Conservation (phyloP, 2,329 filamentous ascomycete genomes). For the Alternaria arbusti region DNA sequence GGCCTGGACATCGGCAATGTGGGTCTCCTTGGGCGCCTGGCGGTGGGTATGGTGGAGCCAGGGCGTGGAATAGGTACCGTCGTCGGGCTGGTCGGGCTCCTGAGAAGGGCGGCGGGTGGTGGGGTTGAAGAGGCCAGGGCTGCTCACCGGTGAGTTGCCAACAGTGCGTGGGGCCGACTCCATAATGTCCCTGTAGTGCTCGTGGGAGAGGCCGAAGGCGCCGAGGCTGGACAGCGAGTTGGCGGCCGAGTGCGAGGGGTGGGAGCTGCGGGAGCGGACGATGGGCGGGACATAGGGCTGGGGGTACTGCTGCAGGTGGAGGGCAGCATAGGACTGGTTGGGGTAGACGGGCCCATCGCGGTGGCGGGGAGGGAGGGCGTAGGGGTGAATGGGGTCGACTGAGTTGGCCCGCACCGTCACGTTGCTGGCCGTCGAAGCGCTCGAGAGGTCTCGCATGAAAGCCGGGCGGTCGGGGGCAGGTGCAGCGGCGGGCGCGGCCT, state of each 20-base stretch:
- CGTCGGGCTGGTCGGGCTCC: slow-evolving; percentile 36
- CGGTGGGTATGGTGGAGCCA: slow-evolving; percentile 58
- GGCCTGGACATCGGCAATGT: slow-evolving; percentile 88
- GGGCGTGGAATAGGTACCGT: slow-evolving; percentile 56
- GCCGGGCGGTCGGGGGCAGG: slow-evolving; percentile 43
- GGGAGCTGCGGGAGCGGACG: slow-evolving; percentile 50
- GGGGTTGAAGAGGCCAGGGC: slow-evolving; percentile 56
- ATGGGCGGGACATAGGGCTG: slow-evolving; percentile 45
- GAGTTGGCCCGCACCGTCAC: slow-evolving; percentile 49
- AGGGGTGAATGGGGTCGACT: slow-evolving; percentile 29
- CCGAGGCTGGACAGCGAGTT: slow-evolving; percentile 50
- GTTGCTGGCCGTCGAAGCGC: slow-evolving; percentile 51
- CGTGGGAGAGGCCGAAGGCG: slow-evolving; percentile 46
- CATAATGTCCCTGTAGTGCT: slow-evolving; percentile 42
- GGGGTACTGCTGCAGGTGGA: slow-evolving; percentile 56
- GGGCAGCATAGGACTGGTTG: slow-evolving; percentile 58
- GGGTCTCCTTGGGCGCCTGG: slow-evolving; percentile 68
- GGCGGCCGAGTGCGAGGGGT: slow-evolving; percentile 49
- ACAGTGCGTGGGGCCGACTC: slow-evolving; percentile 51
- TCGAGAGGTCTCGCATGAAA: slow-evolving; percentile 51
- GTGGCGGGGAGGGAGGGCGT: slow-evolving; percentile 21
- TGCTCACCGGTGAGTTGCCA: slow-evolving; percentile 55
- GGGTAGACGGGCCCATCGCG: slow-evolving; percentile 52
- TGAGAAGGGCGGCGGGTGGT: slow-evolving; percentile 37
- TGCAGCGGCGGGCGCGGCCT: slow-evolving; percentile 14